Conservation (phyloP, 192 early-diverging fungal species). For the Podila epicladia region DNA sequence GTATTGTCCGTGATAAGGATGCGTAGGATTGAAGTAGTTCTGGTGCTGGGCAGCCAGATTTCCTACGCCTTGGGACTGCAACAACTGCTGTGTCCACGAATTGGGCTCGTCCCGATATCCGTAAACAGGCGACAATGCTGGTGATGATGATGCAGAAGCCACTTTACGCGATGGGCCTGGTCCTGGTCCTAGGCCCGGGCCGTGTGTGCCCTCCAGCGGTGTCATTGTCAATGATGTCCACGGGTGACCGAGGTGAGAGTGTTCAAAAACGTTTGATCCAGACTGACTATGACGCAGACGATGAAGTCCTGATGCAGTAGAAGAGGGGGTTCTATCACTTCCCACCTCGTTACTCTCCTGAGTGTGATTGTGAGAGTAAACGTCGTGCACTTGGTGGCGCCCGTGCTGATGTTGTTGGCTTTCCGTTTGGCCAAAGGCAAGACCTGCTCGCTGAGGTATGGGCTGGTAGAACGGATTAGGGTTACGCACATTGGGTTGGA, state of each 20-base stretch:
- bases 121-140: not conserved
- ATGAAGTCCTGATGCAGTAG: not conserved
- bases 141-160: not conserved
- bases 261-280: not conserved
- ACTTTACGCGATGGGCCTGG: not conserved
- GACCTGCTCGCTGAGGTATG: too few relatives aligned
- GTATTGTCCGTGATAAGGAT: constrained; percentile 5
- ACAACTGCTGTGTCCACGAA: constrained; percentile 31
- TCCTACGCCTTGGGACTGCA: constrained; percentile 15
- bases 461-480: too few relatives aligned
- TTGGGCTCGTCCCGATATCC: constrained; percentile 11
- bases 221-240: constrained; percentile 40
- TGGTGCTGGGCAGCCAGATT: constrained; percentile 6
- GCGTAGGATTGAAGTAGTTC: not conserved
- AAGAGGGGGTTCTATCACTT: too few relatives aligned
- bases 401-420: not conserved
- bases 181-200: not conserved
- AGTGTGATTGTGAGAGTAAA: not conserved
- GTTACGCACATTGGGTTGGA: too few relatives aligned
- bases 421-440: too few relatives aligned
- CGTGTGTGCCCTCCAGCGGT: constrained; percentile 11
- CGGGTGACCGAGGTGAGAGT: not conserved
- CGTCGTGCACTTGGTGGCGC: not conserved
- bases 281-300: not conserved
- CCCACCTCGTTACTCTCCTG: not conserved